Base-by-base conservation (phyloP, 139 green algal genomes). In the Chlamydomonas asymmetrica region DNA sequence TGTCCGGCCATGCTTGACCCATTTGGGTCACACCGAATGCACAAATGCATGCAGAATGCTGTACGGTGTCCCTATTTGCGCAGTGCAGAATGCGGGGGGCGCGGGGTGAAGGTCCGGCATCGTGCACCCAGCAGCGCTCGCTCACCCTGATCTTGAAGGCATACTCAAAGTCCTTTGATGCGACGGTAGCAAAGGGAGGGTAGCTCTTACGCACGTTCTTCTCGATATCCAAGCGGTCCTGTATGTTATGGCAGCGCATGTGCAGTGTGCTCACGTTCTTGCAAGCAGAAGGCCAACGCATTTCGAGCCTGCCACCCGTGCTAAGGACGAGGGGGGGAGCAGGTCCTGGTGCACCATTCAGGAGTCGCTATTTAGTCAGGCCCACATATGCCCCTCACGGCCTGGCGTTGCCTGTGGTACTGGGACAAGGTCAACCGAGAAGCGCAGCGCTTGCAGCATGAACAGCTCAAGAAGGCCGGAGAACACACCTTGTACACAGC, bases 111-210 rank as follows among this genome's bases (percentile, higher is more conserved):
- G n/a, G n/a, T n/a, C n/a, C n/a, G n/a, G n/a, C n/a, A n/a, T n/a
- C n/a, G n/a, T n/a, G n/a, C n/a, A n/a, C n/a, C n/a, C n/a, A n/a
- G n/a, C n/a, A n/a, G n/a, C n/a, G n/a, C n/a, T 34, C 6, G 34
- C 82, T 81, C 63, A 90, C 85, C 76, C 88, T 73, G 75, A 95
- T 89, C 74, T 95, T 95, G 81, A 94, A 94, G 9, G 86, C 90
- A 69, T 88, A 95, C 75, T 93, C 66, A 75, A 93, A 94, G 43
- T 89, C 82, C 32, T 70, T 82, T 56, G 77, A 80, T 22, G 80
- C 54, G 7, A 78, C 45, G 68, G 72, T 82, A 27, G 82, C 83
- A 29, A 93, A 75, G 49, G 63, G 73, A 3, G 86, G 84, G 39
- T 83, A 70, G n/a, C 71, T 37, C 50, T 82, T 76, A 38, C 69